Evolutionary conservation across 768 basidiomycete species (phyloP).

Genomic region (Porphyrellus cyaneotinctus): DNA sequence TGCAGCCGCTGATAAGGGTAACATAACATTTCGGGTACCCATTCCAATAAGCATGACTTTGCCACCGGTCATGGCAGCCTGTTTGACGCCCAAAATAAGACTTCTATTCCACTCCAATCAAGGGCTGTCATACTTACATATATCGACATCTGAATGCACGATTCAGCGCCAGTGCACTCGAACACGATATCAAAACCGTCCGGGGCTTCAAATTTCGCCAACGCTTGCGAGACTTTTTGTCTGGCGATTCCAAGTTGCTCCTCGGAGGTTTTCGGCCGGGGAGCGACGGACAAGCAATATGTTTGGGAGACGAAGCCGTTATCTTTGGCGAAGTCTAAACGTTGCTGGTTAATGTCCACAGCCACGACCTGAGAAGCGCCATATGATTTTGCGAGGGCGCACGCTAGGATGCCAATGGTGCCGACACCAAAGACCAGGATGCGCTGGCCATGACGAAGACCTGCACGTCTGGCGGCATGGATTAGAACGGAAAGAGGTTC

Average conservation of each 20-base stretch:
- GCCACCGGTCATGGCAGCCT: slow-evolving; percentile 82
- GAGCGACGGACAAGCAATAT: slow-evolving; percentile 55
- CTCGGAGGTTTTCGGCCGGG: slow-evolving; percentile 49
- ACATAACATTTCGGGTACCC: slow-evolving; percentile 77
- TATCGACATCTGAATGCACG: slow-evolving; percentile 86
- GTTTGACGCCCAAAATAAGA: slow-evolving; percentile 17
- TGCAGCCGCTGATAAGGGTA: slow-evolving; percentile 83
- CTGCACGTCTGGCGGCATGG: slow-evolving; percentile 49
- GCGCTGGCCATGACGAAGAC: slow-evolving; percentile 49
- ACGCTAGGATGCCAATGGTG: slow-evolving; percentile 88
- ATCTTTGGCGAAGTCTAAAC: slow-evolving; percentile 71
- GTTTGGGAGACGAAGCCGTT: slow-evolving; percentile 75
- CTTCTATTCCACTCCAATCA: slow-evolving; percentile 2
- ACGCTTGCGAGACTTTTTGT: slow-evolving; percentile 47
- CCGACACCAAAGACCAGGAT: slow-evolving; percentile 92
- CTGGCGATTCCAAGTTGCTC: slow-evolving; percentile 60
- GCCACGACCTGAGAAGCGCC: slow-evolving; percentile 74
- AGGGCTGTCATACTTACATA: slow-evolving; percentile 55
- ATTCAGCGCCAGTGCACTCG: slow-evolving; percentile 93
- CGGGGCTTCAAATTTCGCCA: slow-evolving; percentile 52
- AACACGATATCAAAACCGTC: slow-evolving; percentile 92
- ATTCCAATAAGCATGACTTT: slow-evolving; percentile 95
- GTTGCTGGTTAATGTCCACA: slow-evolving; percentile 79
- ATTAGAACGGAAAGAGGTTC: slow-evolving; percentile 93
- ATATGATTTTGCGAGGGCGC: slow-evolving; percentile 66